A percentile compares a stretch with the other conserved stretches of the same genome.
Conservation (phyloP, 1,139 yeast species). For the Geotrichum restrictum region DNA sequence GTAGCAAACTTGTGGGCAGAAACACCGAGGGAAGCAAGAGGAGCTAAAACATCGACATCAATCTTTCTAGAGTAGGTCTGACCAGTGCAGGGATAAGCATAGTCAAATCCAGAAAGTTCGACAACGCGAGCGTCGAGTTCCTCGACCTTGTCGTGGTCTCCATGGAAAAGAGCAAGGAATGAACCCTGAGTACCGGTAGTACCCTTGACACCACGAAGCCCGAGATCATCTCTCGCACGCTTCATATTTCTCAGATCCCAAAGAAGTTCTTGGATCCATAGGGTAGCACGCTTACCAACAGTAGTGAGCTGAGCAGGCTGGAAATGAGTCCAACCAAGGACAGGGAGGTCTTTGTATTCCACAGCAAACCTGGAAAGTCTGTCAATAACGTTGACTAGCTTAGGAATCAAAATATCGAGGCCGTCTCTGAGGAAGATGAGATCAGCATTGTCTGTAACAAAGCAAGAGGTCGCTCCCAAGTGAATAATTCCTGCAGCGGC, state of each 20-base stretch:
- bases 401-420: conserved; percentile 85
- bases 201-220: conserved; percentile 97
- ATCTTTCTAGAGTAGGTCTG: conserved; percentile 98
- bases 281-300: conserved; percentile 95
- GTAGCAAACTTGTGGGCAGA: conserved; percentile 98
- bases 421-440: conserved; percentile 94
- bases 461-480: conserved; percentile 97
- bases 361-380: conserved; percentile 83
- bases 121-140: conserved; percentile 86
- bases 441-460: conserved; percentile 96
- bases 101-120: conserved; percentile 87
- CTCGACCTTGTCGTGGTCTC: conserved; percentile 95
- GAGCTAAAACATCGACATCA: conserved; percentile 89
- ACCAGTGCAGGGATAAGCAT: conserved; percentile 95
- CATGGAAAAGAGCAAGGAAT: conserved; percentile 88
- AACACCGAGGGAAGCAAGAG: conserved; percentile 93
- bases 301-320: conserved; percentile 99
- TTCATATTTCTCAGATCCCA: conserved; percentile 97
- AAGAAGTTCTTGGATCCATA: conserved; percentile 95
- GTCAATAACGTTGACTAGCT: conserved; percentile 91
- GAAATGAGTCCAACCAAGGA: conserved; percentile 98
- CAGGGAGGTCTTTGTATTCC: conserved; percentile 91
- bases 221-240: conserved; percentile 94
- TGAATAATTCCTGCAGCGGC: conserved; percentile 97
- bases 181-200: conserved; percentile 99